Base-by-base conservation (phyloP, 2,329 filamentous ascomycete species). In the Talaromyces sp. region DNA sequence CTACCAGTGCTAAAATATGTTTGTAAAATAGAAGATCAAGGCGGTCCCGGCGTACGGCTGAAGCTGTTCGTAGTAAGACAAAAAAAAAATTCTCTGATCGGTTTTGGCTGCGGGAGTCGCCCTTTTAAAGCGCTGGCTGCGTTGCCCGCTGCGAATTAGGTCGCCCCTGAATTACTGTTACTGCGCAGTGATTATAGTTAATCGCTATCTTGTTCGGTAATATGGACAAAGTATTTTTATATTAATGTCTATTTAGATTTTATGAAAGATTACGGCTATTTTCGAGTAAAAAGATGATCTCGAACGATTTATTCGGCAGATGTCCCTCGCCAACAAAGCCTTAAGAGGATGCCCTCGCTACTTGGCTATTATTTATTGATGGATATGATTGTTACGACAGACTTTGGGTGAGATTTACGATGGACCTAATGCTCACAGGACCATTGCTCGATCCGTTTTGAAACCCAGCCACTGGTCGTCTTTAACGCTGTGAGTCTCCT, bases 381-480 rank as follows among this genome's bases (percentile, higher is more conserved):
- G n/a, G 5, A 54, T n/a, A 37, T 13, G n/a, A 35, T 22, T 19
- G 35, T 22, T 19, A 54, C 17, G 6, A n/a, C 31, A 31, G 8
- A 9, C 15, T 52, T 31, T 52, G 31, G 13, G 19, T 10, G 13
- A 2, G 3, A 37, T 33, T 27, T 50, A 52, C 17, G 19, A n/a
- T 31, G 4, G 27, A n/a, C 0, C 11, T 59, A 59, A 11, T 19
- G 25, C 22, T 22, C 45, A 37, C 63, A 65, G 5, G 47, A 22
- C 63, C 63, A 65, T 43, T 54, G 45, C 13, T 65, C 39, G 19
- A 65, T 47, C 11, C 63, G 63, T 22, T 45, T 56, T 49, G 63
- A 22, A 47, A 73, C 47, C 71, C 71, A 73, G 15, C 71, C 71
- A 61, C 71, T 73, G 8, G 68, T 70, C 43, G 70, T 69, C 25